Percentiles rank a stretch among this genome's conserved stretches.
phyloP scores from a whole-genome alignment of 108 stramenopile genomes.

The Cyclotella kingstonii region DNA sequence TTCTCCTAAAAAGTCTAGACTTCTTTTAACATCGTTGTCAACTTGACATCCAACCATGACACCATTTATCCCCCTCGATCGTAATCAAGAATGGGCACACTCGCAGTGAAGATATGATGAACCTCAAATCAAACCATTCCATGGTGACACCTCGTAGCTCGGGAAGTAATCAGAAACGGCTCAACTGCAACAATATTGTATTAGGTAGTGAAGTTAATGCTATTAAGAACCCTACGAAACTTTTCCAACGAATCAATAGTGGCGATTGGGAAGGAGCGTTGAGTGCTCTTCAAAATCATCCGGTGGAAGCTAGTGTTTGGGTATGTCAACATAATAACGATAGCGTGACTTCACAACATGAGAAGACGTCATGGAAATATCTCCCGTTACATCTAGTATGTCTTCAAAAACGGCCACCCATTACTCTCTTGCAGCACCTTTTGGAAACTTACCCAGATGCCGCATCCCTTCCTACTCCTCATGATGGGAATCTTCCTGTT shows the following conservation, averaged over 20 bases:
- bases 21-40: too few relatives aligned
- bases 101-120: conserved; percentile 12
- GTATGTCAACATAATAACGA: conserved; percentile 24
- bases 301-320: conserved; percentile 45
- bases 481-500: conserved; percentile 53
- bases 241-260: conserved; percentile 51
- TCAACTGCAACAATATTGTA: background rate
- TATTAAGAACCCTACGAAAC: conserved; percentile 42
- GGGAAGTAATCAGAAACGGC: background rate
- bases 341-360: background rate
- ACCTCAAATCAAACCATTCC: conserved; percentile 2
- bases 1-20: too few relatives aligned
- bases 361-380: conserved; percentile 44
- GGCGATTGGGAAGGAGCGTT: conserved; percentile 45
- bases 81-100: too few relatives aligned
- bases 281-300: conserved; percentile 9
- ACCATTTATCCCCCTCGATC: too few relatives aligned
- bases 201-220: conserved; percentile 38
- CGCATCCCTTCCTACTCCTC: conserved; percentile 32
- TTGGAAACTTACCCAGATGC: conserved; percentile 35
- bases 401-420: conserved; percentile 42
- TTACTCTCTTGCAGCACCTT: conserved; percentile 29
- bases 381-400: conserved; percentile 52
- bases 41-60: too few relatives aligned
- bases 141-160: conserved; percentile 14